Base-by-base conservation (phyloP, 2,329 filamentous ascomycete species). In the Chalaropsis thielavioides region DNA sequence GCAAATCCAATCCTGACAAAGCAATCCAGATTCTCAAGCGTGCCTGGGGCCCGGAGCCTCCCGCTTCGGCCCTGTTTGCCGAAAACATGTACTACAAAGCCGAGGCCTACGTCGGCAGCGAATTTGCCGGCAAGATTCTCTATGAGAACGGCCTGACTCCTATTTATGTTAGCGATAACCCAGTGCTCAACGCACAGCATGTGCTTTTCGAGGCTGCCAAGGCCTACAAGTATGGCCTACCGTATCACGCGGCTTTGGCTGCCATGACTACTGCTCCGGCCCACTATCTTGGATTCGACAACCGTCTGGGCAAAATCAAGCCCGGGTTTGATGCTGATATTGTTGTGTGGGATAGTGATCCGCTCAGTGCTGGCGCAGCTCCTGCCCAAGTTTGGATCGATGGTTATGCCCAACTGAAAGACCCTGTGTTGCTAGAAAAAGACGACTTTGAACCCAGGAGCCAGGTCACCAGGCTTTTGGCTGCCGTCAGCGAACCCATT, bases 41-140 rank as follows among this genome's bases (percentile, higher is more conserved):
- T 61, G 79, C 79, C 0, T 84, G 78, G 74, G 81, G 82, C 15
- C 78, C 76, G 13, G 76, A 77, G 0, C 72, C 80, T 17, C 81
- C 80, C n/a, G 81, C 79, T 2, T 80, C 78, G 17, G 85, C 81
- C n/a, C 75, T 87, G 2, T 89, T 89, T 69, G 85, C 86, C 10
- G 85, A 88, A 70, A 87, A 85, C 71, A 87, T 87, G 82, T 86
- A 82, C 72, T 89, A 88, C 78, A 88, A 89, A 73, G 77, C 81
- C 1, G 86, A 89, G 73, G 76, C 84, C 0, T 87, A 85, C 69
- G 76, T 81, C 3, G 85, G 80, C 0, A 86, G 83, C 11, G 83
- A 87, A 71, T 81, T 81, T 67, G 85, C 85, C 1, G 85, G 85
- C 31, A 87, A 86, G 71, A 78, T 83, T 3, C 77, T 89, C 0